These are phyloP conservation scores for Leucocoprinus sp. DNA, from an alignment of 768 basidiomycete genomes.

Conservation along the genomic window DNA sequence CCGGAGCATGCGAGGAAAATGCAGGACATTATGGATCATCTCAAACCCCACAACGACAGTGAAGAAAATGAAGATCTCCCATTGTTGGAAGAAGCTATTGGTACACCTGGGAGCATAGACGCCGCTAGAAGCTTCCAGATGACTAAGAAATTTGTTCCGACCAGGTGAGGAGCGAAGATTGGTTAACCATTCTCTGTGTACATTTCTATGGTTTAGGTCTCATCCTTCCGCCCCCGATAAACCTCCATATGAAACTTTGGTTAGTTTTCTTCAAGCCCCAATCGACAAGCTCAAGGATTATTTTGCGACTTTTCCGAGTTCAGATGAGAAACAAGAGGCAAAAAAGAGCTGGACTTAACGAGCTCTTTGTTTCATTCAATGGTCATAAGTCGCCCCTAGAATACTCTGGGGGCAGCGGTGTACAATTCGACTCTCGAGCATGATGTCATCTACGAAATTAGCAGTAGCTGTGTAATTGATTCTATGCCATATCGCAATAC, in stretches of 20 bases:
- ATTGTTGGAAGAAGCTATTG: conserved; percentile 39
- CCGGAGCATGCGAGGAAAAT: conserved; percentile 34
- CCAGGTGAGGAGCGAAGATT: conserved; percentile 32
- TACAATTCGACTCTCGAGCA: too few relatives aligned
- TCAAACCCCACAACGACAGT: conserved; percentile 46
- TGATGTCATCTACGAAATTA: too few relatives aligned
- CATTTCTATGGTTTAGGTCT: not conserved
- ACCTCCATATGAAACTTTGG: conserved; percentile 54
- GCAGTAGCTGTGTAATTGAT: too few relatives aligned
- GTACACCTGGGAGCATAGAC: conserved; percentile 31
- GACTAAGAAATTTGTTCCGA: conserved; percentile 59
- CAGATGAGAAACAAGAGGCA: conserved; percentile 9
- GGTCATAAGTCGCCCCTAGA: too few relatives aligned
- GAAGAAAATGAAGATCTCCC: conserved; percentile 55
- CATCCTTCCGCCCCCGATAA: conserved; percentile 35
- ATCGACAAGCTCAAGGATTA: conserved; percentile 52
- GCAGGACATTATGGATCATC: conserved; percentile 35
- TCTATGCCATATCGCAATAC: too few relatives aligned
- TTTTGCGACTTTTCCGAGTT: conserved; percentile 24
- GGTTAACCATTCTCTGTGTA: not conserved
- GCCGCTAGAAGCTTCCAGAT: conserved; percentile 40
- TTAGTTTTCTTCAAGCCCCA: conserved; percentile 44
- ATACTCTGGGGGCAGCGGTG: too few relatives aligned
- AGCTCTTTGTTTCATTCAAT: too few relatives aligned
- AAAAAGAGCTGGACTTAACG: conserved; percentile 1